Evolutionary conservation across 73 alveolate species (phyloP), one percentile per base, ranked within the genome.

Genomic region (Tetrahymena thermophila): DNA sequence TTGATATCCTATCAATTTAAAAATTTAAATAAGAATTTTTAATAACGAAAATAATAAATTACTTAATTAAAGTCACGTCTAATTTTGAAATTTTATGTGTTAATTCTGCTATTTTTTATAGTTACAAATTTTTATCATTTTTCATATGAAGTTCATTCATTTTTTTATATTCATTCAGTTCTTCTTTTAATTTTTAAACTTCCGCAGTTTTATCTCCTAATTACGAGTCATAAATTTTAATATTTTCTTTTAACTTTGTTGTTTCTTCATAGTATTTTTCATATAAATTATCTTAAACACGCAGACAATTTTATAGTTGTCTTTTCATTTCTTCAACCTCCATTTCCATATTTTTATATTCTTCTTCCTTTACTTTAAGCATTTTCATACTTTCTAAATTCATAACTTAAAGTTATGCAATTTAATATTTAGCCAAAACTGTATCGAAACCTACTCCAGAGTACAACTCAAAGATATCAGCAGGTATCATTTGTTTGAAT

Each of bases 211-310:
- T 71, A 25, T 71, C 89, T 23, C 23, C 42, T 25, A 71, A 28
- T 71, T 71, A 71, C 4, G 89, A 25, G 17, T 71, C 89, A 71
- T 71, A 71, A 71, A 71, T 71, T 28, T n/a, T 71, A 23, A 71
- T n/a, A 28, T 71, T 71, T 71, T 95, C 97, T 42, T 94, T 94
- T 95, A 94, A 94, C 43, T 94, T 96, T 25, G 94, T 95, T 71
- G 93, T 96, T 84, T 96, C 97, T 93, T 94, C 96, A 28, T 95
- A 97, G 50, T 95, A 97, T 58, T 96, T 96, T 50, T 96, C 85
- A 94, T 97, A 98, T 25, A 98, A 97, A 84, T 98, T 95, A 93
- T 98, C 99, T 84, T 98, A 96, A 84, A 98, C 97, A 35, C 97
- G 96, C 21, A 98, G 84, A 94, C 97, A 96, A 84, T 97, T 97